phyloP scores from a whole-genome alignment of 352 stramenopile genomes.

The Globisporangium sylvaticum region DNA sequence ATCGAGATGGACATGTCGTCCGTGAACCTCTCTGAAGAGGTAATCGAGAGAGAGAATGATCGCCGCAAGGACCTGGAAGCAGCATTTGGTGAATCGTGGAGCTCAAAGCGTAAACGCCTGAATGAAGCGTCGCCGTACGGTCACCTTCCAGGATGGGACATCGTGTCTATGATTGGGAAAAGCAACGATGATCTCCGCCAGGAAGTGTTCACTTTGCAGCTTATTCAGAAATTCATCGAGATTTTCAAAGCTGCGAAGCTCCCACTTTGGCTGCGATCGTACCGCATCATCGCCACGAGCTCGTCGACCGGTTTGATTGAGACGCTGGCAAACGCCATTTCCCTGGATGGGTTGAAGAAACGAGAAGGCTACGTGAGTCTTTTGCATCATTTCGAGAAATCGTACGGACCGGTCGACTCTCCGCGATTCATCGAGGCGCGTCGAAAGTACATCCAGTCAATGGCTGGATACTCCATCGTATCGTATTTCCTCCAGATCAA shows the following conservation, averaged over 20 bases:
- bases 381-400: slow-evolving; percentile 94
- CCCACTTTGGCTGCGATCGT: slow-evolving; percentile 94
- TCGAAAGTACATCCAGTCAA: slow-evolving; percentile 95
- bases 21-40: slow-evolving; percentile 64
- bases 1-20: slow-evolving; percentile 59
- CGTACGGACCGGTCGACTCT: slow-evolving; percentile 89
- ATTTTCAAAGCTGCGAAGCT: slow-evolving; percentile 95
- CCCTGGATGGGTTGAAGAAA: slow-evolving; percentile 97
- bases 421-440: slow-evolving; percentile 89
- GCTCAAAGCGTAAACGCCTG: slow-evolving; percentile 91
- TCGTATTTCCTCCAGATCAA: slow-evolving; percentile 99
- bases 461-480: slow-evolving; percentile 98
- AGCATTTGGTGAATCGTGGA: slow-evolving; percentile 95
- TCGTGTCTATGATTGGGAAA: slow-evolving; percentile 97
- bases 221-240: slow-evolving; percentile 97
- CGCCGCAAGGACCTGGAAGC: slow-evolving; percentile 76
- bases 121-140: slow-evolving; percentile 85
- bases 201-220: slow-evolving; percentile 98
- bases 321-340: slow-evolving; percentile 96
- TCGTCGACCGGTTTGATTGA: slow-evolving; percentile 96
- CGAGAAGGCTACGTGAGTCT: slow-evolving; percentile 93
- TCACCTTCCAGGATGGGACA: slow-evolving; percentile 89
- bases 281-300: slow-evolving; percentile 96
- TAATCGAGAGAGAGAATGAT: slow-evolving; percentile 77
- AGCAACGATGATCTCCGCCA: slow-evolving; percentile 98